Evolutionary conservation across 2,329 filamentous ascomycete genomes (phyloP).

Genomic region (Fusarium metavorans): DNA sequence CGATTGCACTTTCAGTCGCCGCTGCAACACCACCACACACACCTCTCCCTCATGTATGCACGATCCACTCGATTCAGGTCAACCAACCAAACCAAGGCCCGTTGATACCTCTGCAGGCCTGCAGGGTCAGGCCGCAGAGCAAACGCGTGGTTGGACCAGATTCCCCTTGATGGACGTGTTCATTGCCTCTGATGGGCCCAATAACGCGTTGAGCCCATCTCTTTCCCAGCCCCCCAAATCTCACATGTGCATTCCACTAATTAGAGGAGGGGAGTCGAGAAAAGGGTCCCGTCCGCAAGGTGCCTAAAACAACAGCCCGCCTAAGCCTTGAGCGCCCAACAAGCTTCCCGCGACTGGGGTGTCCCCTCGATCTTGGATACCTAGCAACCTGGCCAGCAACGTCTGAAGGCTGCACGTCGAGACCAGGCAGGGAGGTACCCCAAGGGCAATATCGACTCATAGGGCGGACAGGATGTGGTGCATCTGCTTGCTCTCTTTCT

Average conservation of each 20-base stretch:
- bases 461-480: background rate
- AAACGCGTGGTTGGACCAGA: slow-evolving; percentile 37
- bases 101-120: slow-evolving; percentile 33
- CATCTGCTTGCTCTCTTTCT: background rate
- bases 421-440: background rate
- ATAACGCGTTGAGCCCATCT: slow-evolving; percentile 8
- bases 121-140: slow-evolving; percentile 35
- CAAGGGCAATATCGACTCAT: slow-evolving; percentile 18
- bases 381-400: background rate
- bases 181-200: slow-evolving; percentile 18
- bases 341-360: slow-evolving; percentile 19
- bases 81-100: slow-evolving; percentile 31
- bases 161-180: slow-evolving; percentile 32
- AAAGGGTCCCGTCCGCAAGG: slow-evolving; percentile 17
- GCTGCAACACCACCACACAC: slow-evolving; percentile 15
- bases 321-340: slow-evolving; percentile 18
- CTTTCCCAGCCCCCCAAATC: slow-evolving; percentile 32
- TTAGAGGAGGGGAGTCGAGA: slow-evolving; percentile 15
- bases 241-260: slow-evolving; percentile 40
- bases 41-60: background rate
- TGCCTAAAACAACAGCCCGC: slow-evolving; percentile 16
- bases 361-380: slow-evolving; percentile 10
- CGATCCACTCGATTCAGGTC: slow-evolving; percentile 34
- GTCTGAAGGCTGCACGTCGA: background rate
- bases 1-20: slow-evolving; percentile 8